Conservation (phyloP, 2,329 filamentous ascomycete genomes). For the Aspergillus neoniger region DNA sequence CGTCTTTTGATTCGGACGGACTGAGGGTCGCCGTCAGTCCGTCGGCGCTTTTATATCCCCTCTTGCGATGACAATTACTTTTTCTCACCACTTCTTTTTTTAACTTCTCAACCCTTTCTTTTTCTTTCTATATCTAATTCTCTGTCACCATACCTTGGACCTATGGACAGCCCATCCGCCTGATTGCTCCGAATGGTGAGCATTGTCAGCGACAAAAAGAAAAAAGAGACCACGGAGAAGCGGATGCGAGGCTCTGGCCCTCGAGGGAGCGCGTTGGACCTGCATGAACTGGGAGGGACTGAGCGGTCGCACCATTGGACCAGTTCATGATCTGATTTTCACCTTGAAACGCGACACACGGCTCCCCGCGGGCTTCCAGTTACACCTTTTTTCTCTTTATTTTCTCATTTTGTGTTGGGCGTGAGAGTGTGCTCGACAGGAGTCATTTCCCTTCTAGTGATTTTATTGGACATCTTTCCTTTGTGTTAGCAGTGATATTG, state of each 20-base stretch:
- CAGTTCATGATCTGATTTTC: neutral
- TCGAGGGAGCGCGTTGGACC: constrained; percentile 23
- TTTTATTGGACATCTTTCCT: constrained; percentile 31
- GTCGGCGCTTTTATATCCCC: constrained; percentile 22
- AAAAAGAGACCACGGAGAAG: neutral
- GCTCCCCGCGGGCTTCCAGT: constrained; percentile 7
- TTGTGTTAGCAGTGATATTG: constrained; percentile 18
- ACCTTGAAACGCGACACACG: neutral
- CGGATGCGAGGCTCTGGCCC: too few relatives aligned
- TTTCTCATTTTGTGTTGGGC: constrained; percentile 27
- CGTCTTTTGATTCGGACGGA: constrained; percentile 21
- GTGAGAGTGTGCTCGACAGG: constrained; percentile 10
- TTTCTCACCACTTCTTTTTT: constrained; percentile 2
- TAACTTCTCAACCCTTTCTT: constrained; percentile 17
- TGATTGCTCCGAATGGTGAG: constrained; percentile 2
- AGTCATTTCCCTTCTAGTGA: constrained; percentile 17
- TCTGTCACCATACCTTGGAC: constrained; percentile 20
- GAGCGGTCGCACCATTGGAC: neutral
- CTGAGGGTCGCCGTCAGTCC: constrained; percentile 27
- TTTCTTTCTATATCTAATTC: constrained; percentile 20
- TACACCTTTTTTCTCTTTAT: constrained; percentile 24
- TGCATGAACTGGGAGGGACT: constrained; percentile 22
- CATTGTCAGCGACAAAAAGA: constrained; percentile 10
- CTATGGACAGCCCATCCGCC: constrained; percentile 15
- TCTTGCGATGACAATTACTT: constrained; percentile 19